A percentile compares a stretch with the other conserved stretches of the same genome.
These are phyloP conservation scores for Pseudopediastrum boryanum DNA, from an alignment of 139 green algal genomes.

Conservation along the genomic window DNA sequence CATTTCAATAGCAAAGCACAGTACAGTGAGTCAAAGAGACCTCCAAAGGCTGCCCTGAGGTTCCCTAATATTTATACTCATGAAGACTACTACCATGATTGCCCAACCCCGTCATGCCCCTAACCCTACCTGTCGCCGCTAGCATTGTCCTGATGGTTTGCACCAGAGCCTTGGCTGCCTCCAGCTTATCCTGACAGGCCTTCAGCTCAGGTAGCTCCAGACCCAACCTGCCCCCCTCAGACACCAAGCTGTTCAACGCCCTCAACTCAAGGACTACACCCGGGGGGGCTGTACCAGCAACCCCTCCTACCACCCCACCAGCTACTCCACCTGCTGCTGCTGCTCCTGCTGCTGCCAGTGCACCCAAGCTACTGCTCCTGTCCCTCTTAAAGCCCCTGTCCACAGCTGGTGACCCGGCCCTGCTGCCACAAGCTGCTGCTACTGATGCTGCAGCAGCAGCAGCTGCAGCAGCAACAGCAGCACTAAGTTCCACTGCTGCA, in stretches of 20 bases:
- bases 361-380: neutral
- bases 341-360: constrained; percentile 12
- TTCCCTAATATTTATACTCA: too few relatives aligned
- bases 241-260: neutral
- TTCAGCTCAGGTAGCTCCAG: constrained; percentile 55
- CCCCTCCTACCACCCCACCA: constrained; percentile 9
- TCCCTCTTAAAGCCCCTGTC: too few relatives aligned
- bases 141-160: constrained; percentile 38
- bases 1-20: too few relatives aligned
- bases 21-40: too few relatives aligned
- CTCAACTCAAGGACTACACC: constrained; percentile 22
- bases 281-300: constrained; percentile 1
- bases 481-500: neutral
- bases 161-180: constrained; percentile 45
- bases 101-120: neutral
- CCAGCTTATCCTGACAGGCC: constrained; percentile 46
- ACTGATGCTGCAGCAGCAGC: constrained; percentile 21
- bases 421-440: constrained; percentile 7
- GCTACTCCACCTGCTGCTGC: neutral
- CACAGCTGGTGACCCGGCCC: too few relatives aligned
- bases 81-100: too few relatives aligned
- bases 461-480: neutral
- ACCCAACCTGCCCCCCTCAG: constrained; percentile 17
- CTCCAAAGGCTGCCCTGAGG: too few relatives aligned
- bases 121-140: neutral